Percentiles rank a stretch among this genome's conserved stretches.
Evolutionary conservation across 345 rosid genomes (phyloP).

Genomic region (Anastatica hierochuntica): DNA sequence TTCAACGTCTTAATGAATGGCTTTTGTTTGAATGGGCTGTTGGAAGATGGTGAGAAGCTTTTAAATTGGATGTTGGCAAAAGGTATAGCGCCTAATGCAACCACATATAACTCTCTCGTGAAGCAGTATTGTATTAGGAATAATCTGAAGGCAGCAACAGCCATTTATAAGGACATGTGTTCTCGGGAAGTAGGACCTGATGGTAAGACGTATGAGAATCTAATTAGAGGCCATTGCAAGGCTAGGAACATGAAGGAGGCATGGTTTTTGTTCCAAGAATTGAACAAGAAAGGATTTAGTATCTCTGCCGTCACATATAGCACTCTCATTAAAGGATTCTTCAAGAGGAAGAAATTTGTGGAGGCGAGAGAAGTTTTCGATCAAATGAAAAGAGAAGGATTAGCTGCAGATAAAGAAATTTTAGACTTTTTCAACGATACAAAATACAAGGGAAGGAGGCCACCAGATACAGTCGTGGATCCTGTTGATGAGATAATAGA

Average conservation of each 20-base stretch:
- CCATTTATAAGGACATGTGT: slow-evolving; percentile 50
- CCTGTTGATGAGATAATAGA: slow-evolving; percentile 82
- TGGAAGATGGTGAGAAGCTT: slow-evolving; percentile 69
- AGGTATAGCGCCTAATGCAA: slow-evolving; percentile 66
- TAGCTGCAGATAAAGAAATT: slow-evolving; percentile 52
- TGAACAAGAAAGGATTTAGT: slow-evolving; percentile 54
- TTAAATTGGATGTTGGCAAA: slow-evolving; percentile 78
- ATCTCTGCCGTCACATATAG: slow-evolving; percentile 49
- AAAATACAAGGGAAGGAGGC: slow-evolving; percentile 51
- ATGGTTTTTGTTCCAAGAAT: slow-evolving; percentile 62
- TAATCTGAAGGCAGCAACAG: slow-evolving; percentile 40
- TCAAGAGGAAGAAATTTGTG: slow-evolving; percentile 55
- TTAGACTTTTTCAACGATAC: slow-evolving; percentile 46
- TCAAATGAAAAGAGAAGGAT: slow-evolving; percentile 60
- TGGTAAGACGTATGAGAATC: slow-evolving; percentile 66
- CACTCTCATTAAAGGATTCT: slow-evolving; percentile 63
- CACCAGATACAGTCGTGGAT: slow-evolving; percentile 41
- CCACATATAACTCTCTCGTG: slow-evolving; percentile 72
- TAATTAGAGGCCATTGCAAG: slow-evolving; percentile 79
- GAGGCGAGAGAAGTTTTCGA: slow-evolving; percentile 70
- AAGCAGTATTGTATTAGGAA: slow-evolving; percentile 60
- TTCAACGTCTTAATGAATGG: slow-evolving; percentile 90
- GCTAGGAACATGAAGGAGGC: slow-evolving; percentile 99
- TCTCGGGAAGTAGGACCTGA: slow-evolving; percentile 56
- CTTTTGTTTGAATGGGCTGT: slow-evolving; percentile 71